Evolutionary conservation across 345 rosid species (phyloP).

Genomic region (Hibiscus mutabilis): DNA sequence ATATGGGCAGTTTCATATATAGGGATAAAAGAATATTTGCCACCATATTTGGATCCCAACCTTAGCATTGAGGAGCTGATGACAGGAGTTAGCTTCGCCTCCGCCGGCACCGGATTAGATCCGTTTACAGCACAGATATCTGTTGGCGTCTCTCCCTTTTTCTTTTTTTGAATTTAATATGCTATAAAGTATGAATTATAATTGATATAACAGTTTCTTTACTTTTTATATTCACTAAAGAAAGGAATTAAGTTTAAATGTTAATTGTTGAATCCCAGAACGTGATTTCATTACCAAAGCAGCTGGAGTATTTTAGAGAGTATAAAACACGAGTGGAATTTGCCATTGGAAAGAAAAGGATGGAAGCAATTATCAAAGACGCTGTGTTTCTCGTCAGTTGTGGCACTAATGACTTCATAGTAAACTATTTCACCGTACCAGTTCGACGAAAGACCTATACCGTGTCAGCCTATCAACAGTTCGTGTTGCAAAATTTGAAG

Average conservation of each 20-base stretch:
- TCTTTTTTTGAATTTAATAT: background rate
- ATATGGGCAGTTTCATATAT: constrained; percentile 53
- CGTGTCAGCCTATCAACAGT: constrained; percentile 44
- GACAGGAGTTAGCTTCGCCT: constrained; percentile 87
- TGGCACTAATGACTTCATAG: constrained; percentile 55
- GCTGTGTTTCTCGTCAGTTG: constrained; percentile 36
- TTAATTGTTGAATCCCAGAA: constrained; percentile 24
- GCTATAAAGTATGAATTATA: no score
- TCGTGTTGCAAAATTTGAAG: constrained; percentile 37
- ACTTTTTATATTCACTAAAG: no score
- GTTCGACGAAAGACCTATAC: constrained; percentile 43
- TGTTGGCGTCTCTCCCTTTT: constrained; percentile 18
- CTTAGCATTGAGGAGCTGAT: constrained; percentile 52
- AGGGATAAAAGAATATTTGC: constrained; percentile 62
- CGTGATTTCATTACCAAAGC: constrained; percentile 33
- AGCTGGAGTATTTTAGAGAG: constrained; percentile 47
- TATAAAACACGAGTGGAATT: constrained; percentile 37
- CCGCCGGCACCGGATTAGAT: constrained; percentile 81
- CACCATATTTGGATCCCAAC: constrained; percentile 66
- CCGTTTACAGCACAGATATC: constrained; percentile 57
- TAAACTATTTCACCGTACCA: constrained; percentile 55
- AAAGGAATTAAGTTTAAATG: background rate
- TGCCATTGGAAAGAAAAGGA: constrained; percentile 30
- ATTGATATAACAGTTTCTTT: background rate
- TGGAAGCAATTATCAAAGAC: constrained; percentile 27